Conservation (phyloP, 345 rosid genomes). For the Corchorus olitorius region DNA sequence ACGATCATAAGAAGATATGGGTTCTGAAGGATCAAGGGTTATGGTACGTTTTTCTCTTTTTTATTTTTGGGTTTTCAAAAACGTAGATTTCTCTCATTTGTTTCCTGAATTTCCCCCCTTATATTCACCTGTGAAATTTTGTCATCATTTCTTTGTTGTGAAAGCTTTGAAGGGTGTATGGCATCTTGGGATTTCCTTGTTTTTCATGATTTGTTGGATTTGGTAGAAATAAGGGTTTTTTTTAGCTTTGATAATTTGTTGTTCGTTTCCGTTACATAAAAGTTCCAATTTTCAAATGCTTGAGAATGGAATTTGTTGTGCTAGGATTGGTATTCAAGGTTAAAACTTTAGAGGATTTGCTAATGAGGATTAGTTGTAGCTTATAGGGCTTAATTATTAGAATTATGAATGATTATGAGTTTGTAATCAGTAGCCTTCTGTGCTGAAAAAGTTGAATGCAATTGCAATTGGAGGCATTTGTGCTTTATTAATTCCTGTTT, state of each 20-base stretch:
- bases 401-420: background rate
- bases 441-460: background rate
- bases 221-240: slow-evolving; percentile 6
- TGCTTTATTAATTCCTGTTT: background rate
- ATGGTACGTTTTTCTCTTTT: slow-evolving; percentile 34
- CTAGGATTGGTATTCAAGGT: background rate
- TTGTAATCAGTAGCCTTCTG: background rate
- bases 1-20: slow-evolving; percentile 33
- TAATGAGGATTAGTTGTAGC: background rate
- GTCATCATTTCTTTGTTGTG: background rate
- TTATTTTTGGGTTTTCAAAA: background rate
- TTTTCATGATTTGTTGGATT: background rate
- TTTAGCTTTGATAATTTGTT: slow-evolving; percentile 7
- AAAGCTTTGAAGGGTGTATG: slow-evolving; percentile 5
- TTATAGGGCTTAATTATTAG: background rate
- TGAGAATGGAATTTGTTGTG: slow-evolving; percentile 4
- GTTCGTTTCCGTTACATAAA: background rate
- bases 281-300: slow-evolving; percentile 11
- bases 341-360: background rate
- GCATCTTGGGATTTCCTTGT: background rate
- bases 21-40: slow-evolving; percentile 53
- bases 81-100: slow-evolving; percentile 15
- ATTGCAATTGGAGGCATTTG: background rate
- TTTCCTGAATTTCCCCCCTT: background rate
- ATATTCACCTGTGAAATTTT: background rate